A percentile compares a stretch with the other conserved stretches of the same genome.
These are phyloP conservation scores for Pueraria montana DNA, from an alignment of 306 rosid genomes.

Conservation along the genomic window DNA sequence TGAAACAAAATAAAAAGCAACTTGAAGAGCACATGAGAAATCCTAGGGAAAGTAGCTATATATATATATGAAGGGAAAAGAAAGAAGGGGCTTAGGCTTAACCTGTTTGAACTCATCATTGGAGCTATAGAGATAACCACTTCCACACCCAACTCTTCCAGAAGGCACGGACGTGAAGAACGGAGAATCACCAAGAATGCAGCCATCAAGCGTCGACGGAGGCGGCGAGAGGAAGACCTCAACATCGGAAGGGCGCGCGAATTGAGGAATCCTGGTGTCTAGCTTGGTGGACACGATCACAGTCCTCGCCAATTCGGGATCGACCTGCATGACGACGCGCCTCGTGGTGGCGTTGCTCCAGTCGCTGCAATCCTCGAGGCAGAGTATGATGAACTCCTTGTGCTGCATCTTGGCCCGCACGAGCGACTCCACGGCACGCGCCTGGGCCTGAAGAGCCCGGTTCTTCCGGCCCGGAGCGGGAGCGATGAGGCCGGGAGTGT, in stretches of 20 bases:
- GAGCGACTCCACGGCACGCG: constrained; percentile 87
- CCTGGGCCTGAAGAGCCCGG: constrained; percentile 81
- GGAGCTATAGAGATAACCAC: constrained; percentile 72
- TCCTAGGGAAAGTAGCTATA: background rate
- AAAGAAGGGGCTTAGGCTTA: background rate
- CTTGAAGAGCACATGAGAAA: background rate
- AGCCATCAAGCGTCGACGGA: constrained; percentile 82
- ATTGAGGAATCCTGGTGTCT: constrained; percentile 96
- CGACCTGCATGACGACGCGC: constrained; percentile 96
- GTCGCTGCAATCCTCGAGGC: constrained; percentile 96
- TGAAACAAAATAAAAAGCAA: background rate
- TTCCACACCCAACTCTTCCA: constrained; percentile 90
- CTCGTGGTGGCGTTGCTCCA: constrained; percentile 96
- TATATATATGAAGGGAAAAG: background rate
- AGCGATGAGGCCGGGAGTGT: constrained; percentile 94
- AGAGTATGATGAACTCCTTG: constrained; percentile 86
- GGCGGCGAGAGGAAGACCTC: constrained; percentile 97
- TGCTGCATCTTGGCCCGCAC: constrained; percentile 96
- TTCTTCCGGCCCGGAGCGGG: constrained; percentile 95
- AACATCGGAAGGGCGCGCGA: constrained; percentile 92
- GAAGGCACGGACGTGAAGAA: constrained; percentile 98
- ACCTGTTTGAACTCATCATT: constrained; percentile 98
- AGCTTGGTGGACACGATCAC: constrained; percentile 94
- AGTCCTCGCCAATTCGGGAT: constrained; percentile 94
- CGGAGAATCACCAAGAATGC: constrained; percentile 90